These are phyloP conservation scores for Myxozyma neotropica DNA, from an alignment of 805 yeast genomes.

Conservation along the genomic window DNA sequence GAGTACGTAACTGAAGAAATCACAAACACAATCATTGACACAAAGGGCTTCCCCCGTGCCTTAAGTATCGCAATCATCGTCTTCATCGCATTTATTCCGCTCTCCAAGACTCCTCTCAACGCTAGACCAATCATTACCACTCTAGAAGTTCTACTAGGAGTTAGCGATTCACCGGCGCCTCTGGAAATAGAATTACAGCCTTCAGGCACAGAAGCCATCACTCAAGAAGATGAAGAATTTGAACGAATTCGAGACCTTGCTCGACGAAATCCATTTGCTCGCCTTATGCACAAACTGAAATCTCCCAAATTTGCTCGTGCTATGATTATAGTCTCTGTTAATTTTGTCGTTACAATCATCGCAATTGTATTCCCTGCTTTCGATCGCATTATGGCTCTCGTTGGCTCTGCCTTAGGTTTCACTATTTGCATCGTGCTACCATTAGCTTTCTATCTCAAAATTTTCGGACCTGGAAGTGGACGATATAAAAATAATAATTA, in stretches of 20 bases:
- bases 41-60: constrained; percentile 67
- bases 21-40: constrained; percentile 70
- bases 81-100: constrained; percentile 77
- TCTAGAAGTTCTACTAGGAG: constrained; percentile 56
- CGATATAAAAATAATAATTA: constrained; percentile 3
- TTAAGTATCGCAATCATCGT: constrained; percentile 56
- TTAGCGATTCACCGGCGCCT: constrained; percentile 34
- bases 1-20: constrained; percentile 42
- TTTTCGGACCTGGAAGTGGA: constrained; percentile 45
- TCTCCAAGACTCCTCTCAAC: constrained; percentile 81
- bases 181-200: background rate
- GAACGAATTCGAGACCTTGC: background rate
- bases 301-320: constrained; percentile 23
- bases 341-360: constrained; percentile 57
- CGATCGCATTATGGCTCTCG: constrained; percentile 76
- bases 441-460: constrained; percentile 63
- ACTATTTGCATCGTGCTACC: constrained; percentile 80
- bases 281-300: background rate
- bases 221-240: background rate
- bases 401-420: constrained; percentile 82
- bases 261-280: constrained; percentile 6
- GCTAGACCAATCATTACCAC: constrained; percentile 81
- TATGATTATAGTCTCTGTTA: constrained; percentile 52
- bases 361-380: constrained; percentile 75
- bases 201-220: background rate